Evolutionary conservation across 768 basidiomycete species (phyloP).

Genomic region (Psilocybe azurescens): DNA sequence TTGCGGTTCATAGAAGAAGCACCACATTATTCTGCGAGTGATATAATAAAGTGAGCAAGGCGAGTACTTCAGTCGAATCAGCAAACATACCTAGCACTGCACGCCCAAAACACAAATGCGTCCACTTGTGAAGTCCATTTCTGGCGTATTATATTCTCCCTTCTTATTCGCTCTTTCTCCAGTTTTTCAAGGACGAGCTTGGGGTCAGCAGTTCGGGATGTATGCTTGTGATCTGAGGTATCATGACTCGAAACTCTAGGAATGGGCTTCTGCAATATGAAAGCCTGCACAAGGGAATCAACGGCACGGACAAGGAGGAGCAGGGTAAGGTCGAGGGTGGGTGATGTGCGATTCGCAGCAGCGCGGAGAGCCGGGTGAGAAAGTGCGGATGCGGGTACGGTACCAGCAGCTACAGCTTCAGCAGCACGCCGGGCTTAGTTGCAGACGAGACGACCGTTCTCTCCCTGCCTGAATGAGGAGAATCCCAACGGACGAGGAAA

Average conservation of each 20-base stretch:
- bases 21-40: slow-evolving; percentile 80
- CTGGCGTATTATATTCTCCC: slow-evolving; percentile 26
- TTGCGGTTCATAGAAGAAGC: slow-evolving; percentile 79
- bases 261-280: slow-evolving; percentile 42
- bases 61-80: neutral
- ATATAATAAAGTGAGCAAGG: slow-evolving; percentile 14
- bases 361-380: slow-evolving; percentile 5
- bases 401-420: neutral
- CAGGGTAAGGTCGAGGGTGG: slow-evolving; percentile 72
- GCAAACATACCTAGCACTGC: slow-evolving; percentile 67
- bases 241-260: neutral
- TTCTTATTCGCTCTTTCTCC: slow-evolving; percentile 34
- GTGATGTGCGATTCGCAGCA: slow-evolving; percentile 39
- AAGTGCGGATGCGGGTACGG: slow-evolving; percentile 6
- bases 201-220: slow-evolving; percentile 17
- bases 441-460: slow-evolving; percentile 33
- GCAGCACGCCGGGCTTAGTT: neutral
- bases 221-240: slow-evolving; percentile 4
- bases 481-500: slow-evolving; percentile 64
- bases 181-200: slow-evolving; percentile 24
- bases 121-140: slow-evolving; percentile 57
- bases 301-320: slow-evolving; percentile 72
- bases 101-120: slow-evolving; percentile 76
- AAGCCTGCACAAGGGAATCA: slow-evolving; percentile 61
- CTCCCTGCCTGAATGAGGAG: slow-evolving; percentile 60